A percentile compares a stretch with the other conserved stretches of the same genome.
Conservation (phyloP, 805 yeast genomes). For the Myxozyma lipomycoides region DNA sequence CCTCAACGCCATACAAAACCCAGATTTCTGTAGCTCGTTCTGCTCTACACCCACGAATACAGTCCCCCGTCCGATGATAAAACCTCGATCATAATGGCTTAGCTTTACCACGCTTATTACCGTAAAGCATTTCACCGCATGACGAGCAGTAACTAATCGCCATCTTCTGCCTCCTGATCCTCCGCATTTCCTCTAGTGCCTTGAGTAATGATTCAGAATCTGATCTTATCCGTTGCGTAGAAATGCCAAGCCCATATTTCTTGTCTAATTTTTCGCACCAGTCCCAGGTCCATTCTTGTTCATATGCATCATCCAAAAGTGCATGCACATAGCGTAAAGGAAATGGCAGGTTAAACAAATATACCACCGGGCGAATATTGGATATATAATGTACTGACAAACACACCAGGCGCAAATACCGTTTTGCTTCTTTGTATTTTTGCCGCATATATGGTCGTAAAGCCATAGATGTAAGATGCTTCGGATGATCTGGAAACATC, state of each 20-base stretch:
- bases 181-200: no score
- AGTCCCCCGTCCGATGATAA: no score
- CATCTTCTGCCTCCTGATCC: no score
- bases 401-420: neutral
- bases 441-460: neutral
- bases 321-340: neutral
- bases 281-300: neutral
- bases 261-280: conserved; percentile 1
- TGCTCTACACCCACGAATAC: no score
- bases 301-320: neutral
- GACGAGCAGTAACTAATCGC: no score
- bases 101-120: no score
- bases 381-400: neutral
- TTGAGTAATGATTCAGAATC: no score
- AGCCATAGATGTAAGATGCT: neutral
- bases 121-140: no score
- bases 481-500: neutral
- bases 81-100: no score
- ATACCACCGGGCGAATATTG: neutral
- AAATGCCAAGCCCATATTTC: neutral
- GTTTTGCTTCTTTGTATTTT: neutral
- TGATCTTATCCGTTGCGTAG: neutral
- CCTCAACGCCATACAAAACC: no score
- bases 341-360: neutral
- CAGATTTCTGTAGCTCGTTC: no score